A percentile compares a stretch with the other conserved stretches of the same genome.
phyloP scores from a whole-genome alignment of 2,329 filamentous ascomycete species.

The Rutstroemia sp. region DNA sequence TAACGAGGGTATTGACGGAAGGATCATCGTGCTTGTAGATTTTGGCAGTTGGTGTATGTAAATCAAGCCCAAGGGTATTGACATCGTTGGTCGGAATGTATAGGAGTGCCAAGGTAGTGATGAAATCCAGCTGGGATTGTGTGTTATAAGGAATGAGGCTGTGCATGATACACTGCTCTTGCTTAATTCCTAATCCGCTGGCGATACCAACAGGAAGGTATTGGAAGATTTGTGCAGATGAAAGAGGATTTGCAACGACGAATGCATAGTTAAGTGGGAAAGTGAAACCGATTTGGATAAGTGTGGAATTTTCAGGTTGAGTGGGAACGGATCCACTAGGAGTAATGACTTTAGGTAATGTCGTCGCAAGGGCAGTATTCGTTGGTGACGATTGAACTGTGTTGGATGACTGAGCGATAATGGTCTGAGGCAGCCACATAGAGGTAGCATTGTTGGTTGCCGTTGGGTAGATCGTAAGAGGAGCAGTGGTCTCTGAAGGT shows the following conservation, averaged over 20 bases:
- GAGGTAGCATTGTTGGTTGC: slow-evolving; percentile 21
- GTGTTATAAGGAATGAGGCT: slow-evolving; percentile 74
- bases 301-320: slow-evolving; percentile 47
- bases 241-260: slow-evolving; percentile 62
- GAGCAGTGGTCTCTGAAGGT: slow-evolving; percentile 6
- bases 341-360: slow-evolving; percentile 25
- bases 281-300: slow-evolving; percentile 81
- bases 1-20: slow-evolving; percentile 66
- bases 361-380: slow-evolving; percentile 22
- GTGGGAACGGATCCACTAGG: slow-evolving; percentile 19
- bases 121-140: slow-evolving; percentile 58
- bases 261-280: slow-evolving; percentile 78
- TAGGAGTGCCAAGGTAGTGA: slow-evolving; percentile 71
- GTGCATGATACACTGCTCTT: slow-evolving; percentile 54
- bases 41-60: slow-evolving; percentile 62
- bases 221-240: slow-evolving; percentile 78
- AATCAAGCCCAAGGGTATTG: slow-evolving; percentile 57
- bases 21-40: slow-evolving; percentile 65
- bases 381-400: slow-evolving; percentile 13
- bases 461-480: slow-evolving; percentile 19
- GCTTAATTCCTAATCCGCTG: slow-evolving; percentile 41
- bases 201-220: slow-evolving; percentile 59
- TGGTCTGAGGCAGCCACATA: slow-evolving; percentile 18
- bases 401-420: slow-evolving; percentile 18
- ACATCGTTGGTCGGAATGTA: slow-evolving; percentile 69